Evolutionary conservation across 768 basidiomycete genomes (phyloP), one percentile per base, ranked within the genome.

Genomic region (Auriculariales sp.): DNA sequence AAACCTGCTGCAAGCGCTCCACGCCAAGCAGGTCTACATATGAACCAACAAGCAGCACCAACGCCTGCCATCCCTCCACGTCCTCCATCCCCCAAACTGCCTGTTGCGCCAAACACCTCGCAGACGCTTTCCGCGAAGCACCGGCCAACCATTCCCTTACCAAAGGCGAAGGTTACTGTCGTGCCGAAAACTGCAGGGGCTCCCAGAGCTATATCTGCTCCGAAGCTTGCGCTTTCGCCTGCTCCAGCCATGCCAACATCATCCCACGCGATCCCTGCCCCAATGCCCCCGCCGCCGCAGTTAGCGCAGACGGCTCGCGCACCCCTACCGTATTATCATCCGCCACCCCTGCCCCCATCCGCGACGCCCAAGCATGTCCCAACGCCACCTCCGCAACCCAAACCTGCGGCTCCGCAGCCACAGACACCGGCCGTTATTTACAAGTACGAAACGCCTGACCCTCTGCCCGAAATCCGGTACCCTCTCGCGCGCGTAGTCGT

Each of bases 381-480:
- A 12, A 57, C 53, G 29, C 53, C 52, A 24, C 44, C 53, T n/a
- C 44, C 52, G 25, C 55, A 54, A 2, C 47, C 52, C 31, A 52
- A 71, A 49, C 58, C 64, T 15, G 35, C 57, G 25, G 48, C 57
- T 22, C 64, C 62, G 48, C 59, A 66, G 17, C 62, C 63, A 17
- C 62, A 66, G 19, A 62, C 64, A 56, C 51, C 64, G 46, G 62
- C 36, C 19, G 14, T 28, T 1, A 19, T 32, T 9, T 31, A 50
- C 11, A 27, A 39, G 24, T 46, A 47, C 11, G 47, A 66, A 34
- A 51, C 64, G 22, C 61, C 64, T 39, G 74, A 78, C 52, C 78
- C 80, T 58, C 72, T 78, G 17, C 74, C 76, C 44, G 70, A 75
- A 34, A 66, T 71, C 55, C 65, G 70, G 53, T 63, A 69, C 47